Evolutionary conservation across 2,329 filamentous ascomycete genomes (phyloP), one percentile per base, ranked within the genome.

Genomic region (Metarhizium robertsii): DNA sequence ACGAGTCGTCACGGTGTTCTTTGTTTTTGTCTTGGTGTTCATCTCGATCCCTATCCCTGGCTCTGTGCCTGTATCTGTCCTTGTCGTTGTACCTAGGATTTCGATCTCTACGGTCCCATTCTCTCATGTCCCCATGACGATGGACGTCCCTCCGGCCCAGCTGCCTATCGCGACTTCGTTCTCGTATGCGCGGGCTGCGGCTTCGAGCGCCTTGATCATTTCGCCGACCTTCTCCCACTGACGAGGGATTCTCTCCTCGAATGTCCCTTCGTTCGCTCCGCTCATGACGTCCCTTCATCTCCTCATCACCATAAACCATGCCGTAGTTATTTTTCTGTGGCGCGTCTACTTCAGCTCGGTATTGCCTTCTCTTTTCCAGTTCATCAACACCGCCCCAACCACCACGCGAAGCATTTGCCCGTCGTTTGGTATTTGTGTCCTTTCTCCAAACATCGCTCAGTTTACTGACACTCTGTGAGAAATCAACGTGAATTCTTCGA

Each of bases 401-500:
- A 53, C 90, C 90, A 36, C 77, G 78, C 18, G 72, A 72, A 2
- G 74, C 69, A 65, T 78, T 69, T 69, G 80, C 64, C 71, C 75
- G 74, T 50, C 92, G 81, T 74, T 95, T 96, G 45, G 80, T 81
- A 66, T 95, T 95, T 20, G 92, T 90, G 46, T 86, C 86, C 58
- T 84, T 87, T 59, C 94, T 82, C 94, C 94, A 99, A 16, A 86
- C 85, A 59, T 95, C 90, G 49, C 90, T 94, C 7, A 99, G 74
- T 67, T 90, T 92, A 59, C 85, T 82, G 58, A 92, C 94, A 67
- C 90, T 96, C 74, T 99, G 94, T 11, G 92, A 96, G 71, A 99
- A 99, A 73, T 99, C 94, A 55, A 99, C 94, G 67, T 99, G 94
- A 60, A 99, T 99, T 46, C 94, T 86, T 61, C 96, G 89, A 64